Base-by-base conservation (phyloP, 2,329 filamentous ascomycete genomes). In the Tolypocladium album region DNA sequence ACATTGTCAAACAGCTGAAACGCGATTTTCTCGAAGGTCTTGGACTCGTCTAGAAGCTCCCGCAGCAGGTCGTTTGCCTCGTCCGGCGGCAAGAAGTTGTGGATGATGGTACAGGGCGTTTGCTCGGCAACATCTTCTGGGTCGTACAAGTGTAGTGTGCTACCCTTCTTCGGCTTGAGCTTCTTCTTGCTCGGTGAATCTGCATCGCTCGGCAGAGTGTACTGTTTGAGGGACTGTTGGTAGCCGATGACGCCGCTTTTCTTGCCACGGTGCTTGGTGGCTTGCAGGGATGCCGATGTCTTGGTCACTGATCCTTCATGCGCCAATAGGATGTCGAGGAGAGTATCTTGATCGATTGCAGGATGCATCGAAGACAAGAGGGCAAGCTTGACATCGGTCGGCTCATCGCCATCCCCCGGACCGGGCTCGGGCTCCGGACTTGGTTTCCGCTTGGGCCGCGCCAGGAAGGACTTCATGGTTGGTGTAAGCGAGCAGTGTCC, bases 1-100 rank as follows among this genome's bases (percentile, higher is more conserved):
- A 93, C 85, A 62, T 88, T 88, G 60, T 96, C 92, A 71, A 97
- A 97, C 1, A 97, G 76, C 69, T 94, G 90, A 69, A 97, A 96
- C 0, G 84, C 86, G 31, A 84, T 82, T 63, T 81, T 84, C 57
- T 86, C 79, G 69, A 92, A 96, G 0, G 87, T 83, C 27, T 82
- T 76, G 1, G 88, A 81, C 73, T 97, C 91, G 1, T 81, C 75
- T 1, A 97, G 74, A 43, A 97, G 79, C 70, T 97, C 92, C 39
- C 74, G 71, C 0, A 97, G 78, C 15, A 99, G 78, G 0, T 81
- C 79, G 64, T 91, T 88, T 45, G 94, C 93, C 61, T 89, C 80
- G 2, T 86, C 78, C 0, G 79, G 38, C 0, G 90, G 86, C 0
- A 99, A 78, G 66, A 97, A 97, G 68, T 96, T 94, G 73, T 96